Base-by-base conservation (phyloP, 306 rosid species). In the Rubus idaeus region DNA sequence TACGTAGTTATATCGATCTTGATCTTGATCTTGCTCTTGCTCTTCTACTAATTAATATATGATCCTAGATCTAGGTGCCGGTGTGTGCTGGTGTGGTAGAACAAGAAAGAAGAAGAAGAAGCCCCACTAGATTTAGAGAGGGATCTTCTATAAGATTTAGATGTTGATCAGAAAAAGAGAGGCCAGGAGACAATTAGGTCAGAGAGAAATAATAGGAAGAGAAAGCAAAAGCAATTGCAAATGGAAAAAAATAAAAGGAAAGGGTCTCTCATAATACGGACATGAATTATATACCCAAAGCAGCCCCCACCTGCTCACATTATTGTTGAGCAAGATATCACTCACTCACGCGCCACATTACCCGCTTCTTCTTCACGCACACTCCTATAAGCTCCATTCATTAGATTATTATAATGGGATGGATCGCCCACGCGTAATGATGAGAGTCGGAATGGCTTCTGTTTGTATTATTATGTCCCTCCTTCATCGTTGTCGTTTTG, bases 201-300 rank as follows among this genome's bases (percentile, higher is more conserved):
- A 52, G 64, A 53, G 44, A 70, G 65, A 85, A 88, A 81, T 84
- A 88, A 74, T 79, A 81, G 84, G 79, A 72, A 2, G 37, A 41
- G 68, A 12, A 41, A 4, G 57, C 14, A 84, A 80, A 78, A 87
- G 89, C 75, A 79, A 30, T 30, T 30, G 84, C 82, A 82, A 86
- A 51, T 56, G 26, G 86, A 84, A 20, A 63, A 21, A 20, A 77
- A 81, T 78, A 90, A 76, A 84, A 77, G 83, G 85, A 70, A 68
- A 52, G 41, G 63, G 42, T 69, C 68, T 72, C 78, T 78, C 88
- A 83, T 86, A 80, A 87, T 89, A 84, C 87, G 90, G 86, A 90
- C 94, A 83, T 91, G 85, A 91, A 92, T 88, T 87, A 90, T 90
- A 91, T 85, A 85, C 84, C 88, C 49, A 71, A 61, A 77, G 46